Evolutionary conservation across 768 basidiomycete genomes (phyloP).

Genomic region (Leccinum arenicola): DNA sequence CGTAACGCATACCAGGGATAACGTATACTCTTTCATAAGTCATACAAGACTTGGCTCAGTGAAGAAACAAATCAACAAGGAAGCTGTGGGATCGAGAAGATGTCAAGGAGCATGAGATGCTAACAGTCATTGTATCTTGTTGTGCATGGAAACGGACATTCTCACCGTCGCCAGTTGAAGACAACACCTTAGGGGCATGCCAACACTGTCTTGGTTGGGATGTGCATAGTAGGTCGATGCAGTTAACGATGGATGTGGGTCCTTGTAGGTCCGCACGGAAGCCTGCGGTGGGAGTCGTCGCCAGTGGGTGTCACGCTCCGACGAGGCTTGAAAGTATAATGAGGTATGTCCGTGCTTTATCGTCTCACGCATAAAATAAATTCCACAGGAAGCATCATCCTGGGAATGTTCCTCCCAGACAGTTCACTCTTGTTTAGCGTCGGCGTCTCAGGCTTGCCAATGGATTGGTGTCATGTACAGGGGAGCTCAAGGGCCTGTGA

Average conservation of each 20-base stretch:
- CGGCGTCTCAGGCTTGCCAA: not conserved
- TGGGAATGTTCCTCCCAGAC: not conserved
- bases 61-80: not conserved
- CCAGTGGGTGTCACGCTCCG: no score
- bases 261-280: no score
- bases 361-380: no score
- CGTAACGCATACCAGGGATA: no score
- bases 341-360: not conserved
- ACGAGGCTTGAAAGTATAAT: not conserved
- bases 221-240: not conserved
- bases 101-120: not conserved
- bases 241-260: not conserved
- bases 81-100: not conserved
- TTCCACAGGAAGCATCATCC: not conserved
- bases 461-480: not conserved
- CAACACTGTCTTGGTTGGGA: not conserved
- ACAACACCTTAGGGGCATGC: not conserved
- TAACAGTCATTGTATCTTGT: conserved; percentile 8
- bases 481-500: not conserved
- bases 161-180: no score
- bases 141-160: not conserved
- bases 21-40: no score
- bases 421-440: not conserved
- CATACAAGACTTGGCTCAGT: not conserved
- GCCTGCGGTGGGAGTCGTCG: no score